Conservation (phyloP, 495 filamentous ascomycete genomes). For the Penicillium parvum region DNA sequence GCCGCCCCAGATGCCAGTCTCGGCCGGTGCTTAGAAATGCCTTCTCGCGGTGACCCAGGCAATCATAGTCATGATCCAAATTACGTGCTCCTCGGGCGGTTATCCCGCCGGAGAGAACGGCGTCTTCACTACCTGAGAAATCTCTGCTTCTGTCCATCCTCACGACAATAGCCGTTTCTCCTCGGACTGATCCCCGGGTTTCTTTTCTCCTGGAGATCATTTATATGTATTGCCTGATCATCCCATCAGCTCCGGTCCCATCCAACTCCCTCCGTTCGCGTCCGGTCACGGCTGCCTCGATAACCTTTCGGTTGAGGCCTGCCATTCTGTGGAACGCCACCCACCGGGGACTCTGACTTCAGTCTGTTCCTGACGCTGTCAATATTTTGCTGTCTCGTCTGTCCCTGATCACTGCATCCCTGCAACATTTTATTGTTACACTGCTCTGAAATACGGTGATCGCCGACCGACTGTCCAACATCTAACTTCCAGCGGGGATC, state of each 20-base stretch:
- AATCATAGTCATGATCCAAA: too few relatives aligned
- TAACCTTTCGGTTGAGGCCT: background rate
- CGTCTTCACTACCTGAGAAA: too few relatives aligned
- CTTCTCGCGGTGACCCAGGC: conserved; percentile 8
- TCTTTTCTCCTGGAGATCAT: background rate
- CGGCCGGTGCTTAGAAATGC: conserved; percentile 14
- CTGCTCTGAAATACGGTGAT: too few relatives aligned
- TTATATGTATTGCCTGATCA: background rate
- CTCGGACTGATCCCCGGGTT: background rate
- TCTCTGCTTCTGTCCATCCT: background rate
- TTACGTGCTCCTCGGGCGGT: conserved; percentile 11
- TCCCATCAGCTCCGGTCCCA: conserved; percentile 1
- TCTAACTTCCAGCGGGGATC: background rate
- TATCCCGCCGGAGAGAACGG: background rate
- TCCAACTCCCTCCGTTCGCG: conserved; percentile 5
- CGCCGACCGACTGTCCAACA: background rate
- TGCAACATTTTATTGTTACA: background rate
- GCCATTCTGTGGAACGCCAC: conserved; percentile 1
- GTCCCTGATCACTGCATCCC: background rate
- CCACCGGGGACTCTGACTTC: background rate
- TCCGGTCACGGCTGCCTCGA: background rate
- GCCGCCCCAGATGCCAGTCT: background rate
- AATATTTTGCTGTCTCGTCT: too few relatives aligned
- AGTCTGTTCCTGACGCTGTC: too few relatives aligned
- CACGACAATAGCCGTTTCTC: background rate